Evolutionary conservation across 2,329 filamentous ascomycete genomes (phyloP).

Genomic region (Aspergillus felis): DNA sequence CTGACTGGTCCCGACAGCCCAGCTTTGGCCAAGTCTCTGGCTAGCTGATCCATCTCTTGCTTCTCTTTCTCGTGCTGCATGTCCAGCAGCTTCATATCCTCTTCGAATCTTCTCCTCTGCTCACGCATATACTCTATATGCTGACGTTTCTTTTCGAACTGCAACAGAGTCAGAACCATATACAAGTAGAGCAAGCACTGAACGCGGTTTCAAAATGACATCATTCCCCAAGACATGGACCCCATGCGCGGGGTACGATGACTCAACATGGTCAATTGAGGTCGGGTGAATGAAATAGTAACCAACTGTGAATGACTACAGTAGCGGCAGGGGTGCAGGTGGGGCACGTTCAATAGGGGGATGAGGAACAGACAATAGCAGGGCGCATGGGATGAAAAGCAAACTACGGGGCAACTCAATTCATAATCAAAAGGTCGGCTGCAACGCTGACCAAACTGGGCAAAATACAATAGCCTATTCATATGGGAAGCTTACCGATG

Average conservation of each 20-base stretch:
- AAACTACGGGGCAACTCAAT: background rate
- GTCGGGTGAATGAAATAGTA: background rate
- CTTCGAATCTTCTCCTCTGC: constrained; percentile 83
- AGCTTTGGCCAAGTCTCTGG: constrained; percentile 66
- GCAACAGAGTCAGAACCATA: constrained; percentile 36
- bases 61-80: constrained; percentile 79
- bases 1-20: constrained; percentile 70
- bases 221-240: background rate
- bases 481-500: constrained; percentile 45
- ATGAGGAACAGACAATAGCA: constrained; percentile 1
- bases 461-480: background rate
- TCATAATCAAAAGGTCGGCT: background rate
- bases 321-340: constrained; percentile 1
- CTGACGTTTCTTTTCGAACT: constrained; percentile 92
- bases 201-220: constrained; percentile 1
- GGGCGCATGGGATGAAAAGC: background rate
- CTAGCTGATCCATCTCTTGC: constrained; percentile 78
- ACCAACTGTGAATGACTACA: constrained; percentile 1
- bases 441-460: background rate
- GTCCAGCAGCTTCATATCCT: constrained; percentile 86
- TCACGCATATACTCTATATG: constrained; percentile 90
- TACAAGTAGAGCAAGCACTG: constrained; percentile 9
- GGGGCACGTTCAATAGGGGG: background rate
- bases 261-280: background rate
- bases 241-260: background rate